A percentile compares a stretch with the other conserved stretches of the same genome.
Evolutionary conservation across 768 basidiomycete genomes (phyloP).

Genomic region (Tephrocybe sp.): DNA sequence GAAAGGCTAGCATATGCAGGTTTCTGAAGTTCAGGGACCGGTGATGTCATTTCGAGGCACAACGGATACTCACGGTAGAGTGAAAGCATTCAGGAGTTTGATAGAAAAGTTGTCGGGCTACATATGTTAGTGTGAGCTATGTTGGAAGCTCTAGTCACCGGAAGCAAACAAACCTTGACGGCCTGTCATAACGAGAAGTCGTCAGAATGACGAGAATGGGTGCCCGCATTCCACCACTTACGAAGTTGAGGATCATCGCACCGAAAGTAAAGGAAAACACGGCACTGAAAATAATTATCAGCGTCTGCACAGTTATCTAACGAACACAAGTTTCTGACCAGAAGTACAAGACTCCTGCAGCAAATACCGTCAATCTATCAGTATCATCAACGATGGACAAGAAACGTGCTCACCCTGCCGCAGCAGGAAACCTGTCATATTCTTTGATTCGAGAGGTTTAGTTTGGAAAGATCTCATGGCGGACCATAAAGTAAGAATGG

Average conservation of each 20-base stretch:
- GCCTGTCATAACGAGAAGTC: too few species aligned
- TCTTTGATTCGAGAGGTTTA: not conserved
- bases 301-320: not conserved
- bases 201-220: not conserved
- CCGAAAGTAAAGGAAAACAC: not conserved
- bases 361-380: too few species aligned
- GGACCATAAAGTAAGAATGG: conserved; percentile 11
- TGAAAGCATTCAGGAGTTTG: too few species aligned
- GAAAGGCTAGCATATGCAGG: too few species aligned
- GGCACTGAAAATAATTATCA: not conserved
- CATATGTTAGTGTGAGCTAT: not conserved
- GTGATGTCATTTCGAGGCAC: too few species aligned
- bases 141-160: not conserved
- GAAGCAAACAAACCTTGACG: not conserved
- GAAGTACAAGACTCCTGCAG: conserved; percentile 13
- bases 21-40: not conserved
- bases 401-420: conserved; percentile 9
- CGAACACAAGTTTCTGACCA: conserved; percentile 4
- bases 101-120: too few species aligned
- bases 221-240: not conserved
- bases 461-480: not conserved
- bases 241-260: conserved; percentile 9
- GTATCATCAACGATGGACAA: too few species aligned
- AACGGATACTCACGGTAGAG: too few species aligned
- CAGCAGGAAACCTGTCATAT: conserved; percentile 8